Conservation (phyloP, 768 basidiomycete species). For the Basidioascus undulatus region DNA sequence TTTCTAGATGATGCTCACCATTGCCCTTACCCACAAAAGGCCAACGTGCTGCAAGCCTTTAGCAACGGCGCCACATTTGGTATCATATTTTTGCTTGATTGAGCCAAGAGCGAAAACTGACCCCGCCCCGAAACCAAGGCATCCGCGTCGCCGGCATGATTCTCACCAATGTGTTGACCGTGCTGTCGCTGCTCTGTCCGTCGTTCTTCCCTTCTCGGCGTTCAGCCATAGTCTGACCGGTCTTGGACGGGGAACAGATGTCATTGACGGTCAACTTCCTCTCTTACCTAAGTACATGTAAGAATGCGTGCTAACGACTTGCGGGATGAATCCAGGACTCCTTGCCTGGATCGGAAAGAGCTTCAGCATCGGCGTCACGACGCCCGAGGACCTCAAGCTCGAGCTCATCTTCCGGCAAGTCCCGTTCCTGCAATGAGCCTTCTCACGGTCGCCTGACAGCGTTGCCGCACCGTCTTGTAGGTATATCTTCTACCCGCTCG, state of each 20-base stretch:
- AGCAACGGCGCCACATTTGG: slow-evolving; percentile 65
- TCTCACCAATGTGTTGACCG: background rate
- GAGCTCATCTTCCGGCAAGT: slow-evolving; percentile 64
- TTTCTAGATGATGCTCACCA: too few relatives aligned
- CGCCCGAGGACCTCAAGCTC: slow-evolving; percentile 54
- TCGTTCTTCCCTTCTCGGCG: slow-evolving; percentile 56
- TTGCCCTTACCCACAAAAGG: too few relatives aligned
- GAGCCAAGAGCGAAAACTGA: too few relatives aligned
- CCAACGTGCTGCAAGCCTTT: slow-evolving; percentile 74
- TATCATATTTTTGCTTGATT: slow-evolving; percentile 37
- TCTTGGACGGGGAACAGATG: too few relatives aligned
- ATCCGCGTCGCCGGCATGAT: slow-evolving; percentile 6
- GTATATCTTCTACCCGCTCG: slow-evolving; percentile 69
- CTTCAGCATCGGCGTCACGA: slow-evolving; percentile 61
- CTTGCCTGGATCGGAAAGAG: slow-evolving; percentile 44
- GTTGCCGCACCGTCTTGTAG: too few relatives aligned
- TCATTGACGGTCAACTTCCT: slow-evolving; percentile 64
- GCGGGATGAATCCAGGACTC: background rate
- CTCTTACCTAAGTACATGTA: slow-evolving; percentile 26
- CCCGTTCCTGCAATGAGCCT: too few relatives aligned
- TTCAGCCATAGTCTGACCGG: too few relatives aligned
- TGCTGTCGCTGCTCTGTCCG: slow-evolving; percentile 61
- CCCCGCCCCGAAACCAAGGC: too few relatives aligned
- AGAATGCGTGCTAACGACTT: too few relatives aligned
- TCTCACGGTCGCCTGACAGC: too few relatives aligned